Base-by-base conservation (phyloP, 2,329 filamentous ascomycete species). In the Aspergillus vadensis region DNA sequence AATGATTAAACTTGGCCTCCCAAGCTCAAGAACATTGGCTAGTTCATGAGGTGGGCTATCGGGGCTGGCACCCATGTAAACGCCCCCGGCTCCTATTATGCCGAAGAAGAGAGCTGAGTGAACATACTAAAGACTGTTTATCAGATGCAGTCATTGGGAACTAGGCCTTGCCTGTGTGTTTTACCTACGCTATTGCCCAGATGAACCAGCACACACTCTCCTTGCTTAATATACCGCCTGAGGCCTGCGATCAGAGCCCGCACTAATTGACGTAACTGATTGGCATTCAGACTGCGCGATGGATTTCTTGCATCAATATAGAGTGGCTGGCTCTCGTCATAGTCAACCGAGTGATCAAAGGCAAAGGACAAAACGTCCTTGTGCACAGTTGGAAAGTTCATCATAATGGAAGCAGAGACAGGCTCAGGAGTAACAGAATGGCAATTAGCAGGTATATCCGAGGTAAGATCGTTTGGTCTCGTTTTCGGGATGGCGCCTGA, bases 1-100 rank as follows among this genome's bases (percentile, higher is more conserved):
- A 48, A 82, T 72, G 53, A 81, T 66, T 36, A 78, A 69, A 23
- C 72, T 76, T 1, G 79, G 73, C 38, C 72, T 63, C 7, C 79
- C 78, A 17, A 74, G 63, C 1, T 64, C 47, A 32, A 81, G 68
- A 61, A 80, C 72, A 62, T 81, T 78, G n/a, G 69, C 65, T 5
- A 82, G 68, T 62, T 82, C 80, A 15, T 71, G 57, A 6, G 67
- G 61, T 21, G 75, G 80, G 63, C 77, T 80, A 3, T 70, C 69
- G 14, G 76, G 74, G 60, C 82, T 82, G 32, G 76, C 72, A 5
- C 79, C 80, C 25, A 78, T 76, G 65, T 77, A 80, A 43, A 76
- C 65, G 49, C 75, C 78, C 17, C 75, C 75, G 44, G 76, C 72
- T 17, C 75, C 77, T 50, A 80, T 72, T 54, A 65, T 58, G 21